Conservation (phyloP, 805 yeast species). For the Tetrapisispora phaffii region DNA sequence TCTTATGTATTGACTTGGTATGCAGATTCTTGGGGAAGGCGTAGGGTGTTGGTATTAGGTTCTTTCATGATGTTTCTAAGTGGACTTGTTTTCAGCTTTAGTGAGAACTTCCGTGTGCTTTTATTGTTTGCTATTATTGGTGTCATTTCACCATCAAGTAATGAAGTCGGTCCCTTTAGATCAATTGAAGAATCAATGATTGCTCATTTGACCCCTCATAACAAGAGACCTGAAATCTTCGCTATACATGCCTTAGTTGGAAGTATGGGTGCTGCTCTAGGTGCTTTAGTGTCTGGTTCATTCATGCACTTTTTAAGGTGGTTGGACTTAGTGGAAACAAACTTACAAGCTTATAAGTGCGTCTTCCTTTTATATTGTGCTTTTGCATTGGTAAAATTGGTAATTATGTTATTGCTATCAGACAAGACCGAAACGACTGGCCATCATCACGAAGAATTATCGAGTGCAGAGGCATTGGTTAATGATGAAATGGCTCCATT, state of each 20-base stretch:
- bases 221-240: slow-evolving; percentile 59
- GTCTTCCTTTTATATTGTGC: slow-evolving; percentile 48
- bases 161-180: slow-evolving; percentile 85
- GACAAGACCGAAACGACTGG: slow-evolving; percentile 41
- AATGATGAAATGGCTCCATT: slow-evolving; percentile 22
- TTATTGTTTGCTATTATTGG: slow-evolving; percentile 70
- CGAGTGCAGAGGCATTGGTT: slow-evolving; percentile 14
- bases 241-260: slow-evolving; percentile 66
- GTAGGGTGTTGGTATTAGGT: slow-evolving; percentile 54
- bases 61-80: slow-evolving; percentile 57
- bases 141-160: slow-evolving; percentile 82
- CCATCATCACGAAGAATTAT: slow-evolving; percentile 10
- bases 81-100: slow-evolving; percentile 54
- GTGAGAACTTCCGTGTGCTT: slow-evolving; percentile 44
- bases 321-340: slow-evolving; percentile 28
- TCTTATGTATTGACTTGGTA: slow-evolving; percentile 68
- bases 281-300: slow-evolving; percentile 55
- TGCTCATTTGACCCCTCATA: slow-evolving; percentile 64
- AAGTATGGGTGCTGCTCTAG: slow-evolving; percentile 64
- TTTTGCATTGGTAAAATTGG: slow-evolving; percentile 44
- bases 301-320: slow-evolving; percentile 39
- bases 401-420: slow-evolving; percentile 42
- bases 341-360: slow-evolving; percentile 40
- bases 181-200: slow-evolving; percentile 76
- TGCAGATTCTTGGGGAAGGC: slow-evolving; percentile 62